Evolutionary conservation across 148 eudicot species (phyloP), one percentile per base, ranked within the genome.

Genomic region (Rhododendron mucronatum): DNA sequence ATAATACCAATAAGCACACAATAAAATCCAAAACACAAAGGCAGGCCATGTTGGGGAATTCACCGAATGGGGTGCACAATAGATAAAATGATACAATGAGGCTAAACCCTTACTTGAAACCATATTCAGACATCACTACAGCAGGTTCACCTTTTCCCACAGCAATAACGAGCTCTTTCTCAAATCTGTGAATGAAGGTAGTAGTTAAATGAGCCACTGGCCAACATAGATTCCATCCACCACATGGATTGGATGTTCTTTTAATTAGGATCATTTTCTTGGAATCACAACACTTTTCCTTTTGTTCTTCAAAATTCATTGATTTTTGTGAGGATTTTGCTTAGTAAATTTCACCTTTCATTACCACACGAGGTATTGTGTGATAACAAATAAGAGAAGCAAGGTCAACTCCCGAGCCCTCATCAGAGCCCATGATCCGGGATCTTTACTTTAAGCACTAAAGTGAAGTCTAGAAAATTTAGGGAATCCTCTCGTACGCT

Each of bases 121-220:
- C 99, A 86, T 96, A 96, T 74, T 93, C 94, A 83, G 95, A 93
- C 94, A 96, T 89, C 75, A 95, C 99, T 44, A 87, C 89, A 47
- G 95, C 95, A 89, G 99, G 99, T 90, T 96, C 98, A 80, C 98
- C 98, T 90, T 96, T 96, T 76, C 99, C 99, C 73, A 95, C 95
- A 84, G 98, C 99, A 88, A 96, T 90, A 63, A 95, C 77, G 44
- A 94, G 93, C 44, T 94, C 94, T 77, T 94, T 90, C 80, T 89
- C 92, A 91, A 89, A 95, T 86, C 98, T 94, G 93, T 69, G 73
- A 53, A n/a, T 2, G 45, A 75, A 86, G 76, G 82, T 48, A 35
- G 7, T 20, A 69, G 76, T 33, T 84, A 47, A 63, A 59, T 45
- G 84, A 57, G 37, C 69, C 37, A 78, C 88, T 41, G 79, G 75